Base-by-base conservation (phyloP, 495 filamentous ascomycete genomes). In the Penicillium pulvis region DNA sequence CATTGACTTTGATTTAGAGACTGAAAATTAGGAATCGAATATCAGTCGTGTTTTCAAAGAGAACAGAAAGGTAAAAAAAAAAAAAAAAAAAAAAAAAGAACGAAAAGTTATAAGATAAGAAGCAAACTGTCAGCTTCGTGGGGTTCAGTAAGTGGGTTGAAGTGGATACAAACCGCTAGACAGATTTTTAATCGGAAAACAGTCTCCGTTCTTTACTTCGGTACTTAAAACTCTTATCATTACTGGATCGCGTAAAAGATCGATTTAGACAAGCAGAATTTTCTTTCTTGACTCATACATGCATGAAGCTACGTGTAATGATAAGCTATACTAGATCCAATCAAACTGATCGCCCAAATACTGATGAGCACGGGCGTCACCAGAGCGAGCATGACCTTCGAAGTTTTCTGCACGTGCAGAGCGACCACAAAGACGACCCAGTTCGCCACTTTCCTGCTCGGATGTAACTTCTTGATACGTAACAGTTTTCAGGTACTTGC, bases 401-500 rank as follows among this genome's bases (percentile, higher is more conserved):
- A 84, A 84, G 19, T 71, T 72, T 71, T 84, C 81, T 6, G 74
- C 80, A 10, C 81, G 60, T n/a, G 81, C 77, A 31, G 77, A 71
- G 6, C 80, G 66, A 7, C 72, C 81, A 63, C 81, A 83, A 1
- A 84, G 68, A n/a, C 72, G 62, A 7, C 80, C 81, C 6, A 84
- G 68, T 56, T 79, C 67, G 4, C 74, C 80, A 67, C 78, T 81
- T 14, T 78, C 79, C 43, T 75, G 65, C 11, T 67, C 65, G 0
- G 63, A 61, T 5, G 61, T 71, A 0, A 84, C 79, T 51, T 84
- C 81, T 60, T 84, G 81, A 50, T 82, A 84, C 4, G 80, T 83
- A 20, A 78, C 73, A 0, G 79, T 84, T 48, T 72, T 69, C 16
- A 83, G 62, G 59, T 71, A 84, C 55, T 83, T 84, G 14, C 81